These are phyloP conservation scores for Polygonum aviculare DNA, from an alignment of 148 eudicot species.

Conservation along the genomic window DNA sequence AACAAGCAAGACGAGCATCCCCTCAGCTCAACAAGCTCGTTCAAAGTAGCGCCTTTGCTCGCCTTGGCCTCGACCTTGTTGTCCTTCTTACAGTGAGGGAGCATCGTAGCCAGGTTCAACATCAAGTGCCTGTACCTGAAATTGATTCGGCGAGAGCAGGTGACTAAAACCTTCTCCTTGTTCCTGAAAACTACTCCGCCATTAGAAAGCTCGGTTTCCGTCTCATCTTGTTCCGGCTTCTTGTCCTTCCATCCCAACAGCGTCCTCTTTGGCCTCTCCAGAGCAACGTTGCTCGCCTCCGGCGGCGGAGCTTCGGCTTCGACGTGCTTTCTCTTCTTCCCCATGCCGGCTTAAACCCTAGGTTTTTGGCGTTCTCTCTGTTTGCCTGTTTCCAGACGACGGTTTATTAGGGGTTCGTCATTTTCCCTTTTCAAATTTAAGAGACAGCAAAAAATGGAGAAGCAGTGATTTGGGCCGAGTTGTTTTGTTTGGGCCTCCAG, in stretches of 20 bases:
- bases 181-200: conserved; percentile 27
- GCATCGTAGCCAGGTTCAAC: conserved; percentile 63
- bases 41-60: conserved; percentile 75
- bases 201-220: background rate
- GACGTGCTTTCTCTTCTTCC: conserved; percentile 73
- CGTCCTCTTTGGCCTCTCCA: conserved; percentile 60
- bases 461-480: background rate
- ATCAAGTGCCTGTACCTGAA: conserved; percentile 85
- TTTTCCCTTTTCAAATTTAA: background rate
- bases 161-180: conserved; percentile 53
- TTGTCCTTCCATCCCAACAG: conserved; percentile 69
- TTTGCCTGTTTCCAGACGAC: background rate
- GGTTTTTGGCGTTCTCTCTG: background rate
- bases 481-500: background rate
- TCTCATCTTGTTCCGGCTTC: conserved; percentile 9
- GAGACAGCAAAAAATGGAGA: background rate
- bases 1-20: conserved; percentile 83
- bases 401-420: background rate
- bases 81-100: conserved; percentile 89
- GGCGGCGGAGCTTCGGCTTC: conserved; percentile 26
- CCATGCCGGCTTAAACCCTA: conserved; percentile 31
- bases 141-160: conserved; percentile 61
- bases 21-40: conserved; percentile 89
- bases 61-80: conserved; percentile 83
- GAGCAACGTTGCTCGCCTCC: conserved; percentile 32